Evolutionary conservation across 2,329 filamentous ascomycete genomes (phyloP), one percentile per base, ranked within the genome.

Genomic region (Aureobasidium zeae): DNA sequence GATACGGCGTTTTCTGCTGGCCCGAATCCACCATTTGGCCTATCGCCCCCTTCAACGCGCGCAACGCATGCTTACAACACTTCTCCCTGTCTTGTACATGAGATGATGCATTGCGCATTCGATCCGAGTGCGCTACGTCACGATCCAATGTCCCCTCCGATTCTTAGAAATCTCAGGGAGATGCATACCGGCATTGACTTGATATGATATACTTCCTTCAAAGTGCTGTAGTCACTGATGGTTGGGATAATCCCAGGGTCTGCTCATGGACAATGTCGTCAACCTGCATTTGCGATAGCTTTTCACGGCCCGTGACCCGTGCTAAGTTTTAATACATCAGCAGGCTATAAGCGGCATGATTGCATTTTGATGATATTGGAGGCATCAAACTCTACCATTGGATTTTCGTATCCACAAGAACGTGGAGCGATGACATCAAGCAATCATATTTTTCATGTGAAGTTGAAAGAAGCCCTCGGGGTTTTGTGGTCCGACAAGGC

Each of bases 341-440:
- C 20, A 31, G 15, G n/a, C 37, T 32, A 31, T 28, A 24, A 20
- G 20, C 37, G 37, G 37, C 21, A 43, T 43, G 39, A 43, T 43
- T 29, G 39, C 39, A 43, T 43, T 28, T n/a, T 43, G 29, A 19
- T 30, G 29, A 43, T 34, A 22, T 25, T 17, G 25, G 22, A 34
- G 30, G 39, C 39, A 34, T 33, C 39, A 43, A 34, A 43, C 24
- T 43, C 30, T 43, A 30, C 30, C 29, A 30, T 33, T 28, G 5
- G n/a, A n/a, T n/a, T n/a, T n/a, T n/a, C n/a, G 39, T 43, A 43
- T 43, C 39, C 39, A 43, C 39, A 15, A 42, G 22, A 7, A 16
- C 29, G 39, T 43, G 39, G 39, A 34, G 29, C 30, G 33, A 33
- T 43, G 39, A 43, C 39, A 30, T n/a, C n/a, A n/a, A n/a, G 26